Base-by-base conservation (phyloP, 257 asterid genomes). In the Hygrophila difformis region DNA sequence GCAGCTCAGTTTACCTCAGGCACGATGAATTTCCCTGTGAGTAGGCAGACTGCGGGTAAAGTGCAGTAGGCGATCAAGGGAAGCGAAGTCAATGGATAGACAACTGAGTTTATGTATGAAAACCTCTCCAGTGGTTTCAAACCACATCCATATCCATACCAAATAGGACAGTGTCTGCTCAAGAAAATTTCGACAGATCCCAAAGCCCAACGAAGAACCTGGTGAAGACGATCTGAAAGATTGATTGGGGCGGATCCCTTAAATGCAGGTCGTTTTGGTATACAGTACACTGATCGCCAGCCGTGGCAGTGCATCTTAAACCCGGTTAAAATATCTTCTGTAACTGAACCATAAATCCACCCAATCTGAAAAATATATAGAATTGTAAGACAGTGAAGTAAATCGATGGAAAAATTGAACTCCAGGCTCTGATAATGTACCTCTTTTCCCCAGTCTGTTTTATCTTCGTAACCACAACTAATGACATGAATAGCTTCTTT, bases 371-470 rank as follows among this genome's bases (percentile, higher is more conserved):
- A 24, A 38, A 1, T 26, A n/a, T n/a, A 8, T 22, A 21, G 16
- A 48, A 20, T 37, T 18, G 20, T 35, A 48, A 74, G 48, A 49
- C 14, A 45, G 1, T 11, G 4, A 55, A 39, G 29, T 20, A 17
- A n/a, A n/a, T n/a, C n/a, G n/a, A n/a, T 15, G 10, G 0, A 12
- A 20, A 9, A 19, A 29, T 17, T 18, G n/a, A 24, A 53, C 6
- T 35, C 28, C 36, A 8, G 3, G 55, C 49, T 42, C 3, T 33
- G 17, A 18, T 23, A 59, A 12, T 11, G 24, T 18, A 88, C 97
- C 94, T 89, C 97, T 66, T 79, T 89, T 38, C 97, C 97, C 97
- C 97, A 89, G 29, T 89, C 97, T 5, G 97, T 68, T 82, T 89
- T 89, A 53, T 84, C 97, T 69, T 89, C 97, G 17, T 89, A 89